Conservation (phyloP, 2,329 filamentous ascomycete genomes). For the Venturia asperata region DNA sequence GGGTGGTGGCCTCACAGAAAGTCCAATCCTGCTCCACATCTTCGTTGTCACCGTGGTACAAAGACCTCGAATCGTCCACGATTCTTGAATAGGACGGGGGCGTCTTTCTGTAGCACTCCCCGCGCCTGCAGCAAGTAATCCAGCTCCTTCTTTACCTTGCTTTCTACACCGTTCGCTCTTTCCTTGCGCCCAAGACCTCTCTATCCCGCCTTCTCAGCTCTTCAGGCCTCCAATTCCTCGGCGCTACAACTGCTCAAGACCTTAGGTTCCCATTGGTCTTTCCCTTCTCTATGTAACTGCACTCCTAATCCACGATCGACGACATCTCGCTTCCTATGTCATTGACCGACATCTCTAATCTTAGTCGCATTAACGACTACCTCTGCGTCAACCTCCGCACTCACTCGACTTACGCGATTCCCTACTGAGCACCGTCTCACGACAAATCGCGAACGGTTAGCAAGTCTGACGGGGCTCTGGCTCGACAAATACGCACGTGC, state of each 20-base stretch:
- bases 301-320: not conserved
- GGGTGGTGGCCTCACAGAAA: not conserved
- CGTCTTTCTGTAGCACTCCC: not conserved
- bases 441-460: not conserved
- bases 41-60: not conserved
- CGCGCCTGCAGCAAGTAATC: conserved; percentile 4
- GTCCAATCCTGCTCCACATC: not conserved
- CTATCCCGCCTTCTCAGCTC: not conserved
- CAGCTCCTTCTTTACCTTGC: not conserved
- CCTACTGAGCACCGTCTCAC: not conserved
- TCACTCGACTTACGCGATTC: not conserved
- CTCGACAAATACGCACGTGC: not conserved
- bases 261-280: not conserved
- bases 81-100: not conserved
- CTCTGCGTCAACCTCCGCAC: not conserved
- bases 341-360: not conserved
- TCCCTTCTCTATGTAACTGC: not conserved
- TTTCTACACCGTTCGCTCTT: not conserved
- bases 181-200: not conserved
- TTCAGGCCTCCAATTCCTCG: not conserved
- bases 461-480: not conserved
- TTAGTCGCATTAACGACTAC: not conserved
- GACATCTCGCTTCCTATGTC: conserved; percentile 1
- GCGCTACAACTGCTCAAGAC: not conserved
- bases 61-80: not conserved